Evolutionary conservation across 148 eudicot species (phyloP), one percentile per base, ranked within the genome.

Genomic region (Fagopyrum tataricum): DNA sequence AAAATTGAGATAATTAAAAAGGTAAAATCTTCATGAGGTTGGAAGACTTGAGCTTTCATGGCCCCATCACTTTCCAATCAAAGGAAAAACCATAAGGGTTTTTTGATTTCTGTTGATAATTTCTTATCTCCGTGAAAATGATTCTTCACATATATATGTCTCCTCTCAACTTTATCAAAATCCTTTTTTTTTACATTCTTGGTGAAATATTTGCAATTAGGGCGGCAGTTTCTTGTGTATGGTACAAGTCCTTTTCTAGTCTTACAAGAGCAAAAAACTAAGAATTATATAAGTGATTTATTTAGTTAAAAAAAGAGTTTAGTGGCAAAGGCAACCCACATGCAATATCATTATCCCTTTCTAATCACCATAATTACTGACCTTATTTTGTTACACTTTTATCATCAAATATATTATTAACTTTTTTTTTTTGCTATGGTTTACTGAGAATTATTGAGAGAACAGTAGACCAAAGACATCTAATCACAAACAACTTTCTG

Each of bases 291-390:
- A 24, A 40, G 67, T 26, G 17, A 23, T 61, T 61, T 24, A 8
- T 59, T 62, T 64, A 39, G 42, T 37, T 31, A 37, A 37, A 64
- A 64, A 12, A 39, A 64, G 69, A 64, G 69, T 64, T 62, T 62
- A 64, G 44, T 64, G 69, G 69, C 69, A 64, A 1, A 64, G 67
- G 67, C 67, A 62, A 64, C 69, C 69, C 69, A 64, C 69, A 64
- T 64, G 69, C 69, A 64, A 64, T 14, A 31, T 64, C 44, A 64
- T 64, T 10, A 37, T 39, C 68, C 43, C 43, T 62, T 37, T 62
- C 43, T 62, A 62, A 62, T 62, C 69, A 64, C 42, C 43, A 64
- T 64, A 31, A 64, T 64, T 62, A 62, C 42, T 62, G 68, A 31
- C 42, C 68, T 62, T 64, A 64, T 64, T 64, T 64, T 39, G 43